Conservation (phyloP, 2,329 filamentous ascomycete genomes). For the Colletotrichum cereale region DNA sequence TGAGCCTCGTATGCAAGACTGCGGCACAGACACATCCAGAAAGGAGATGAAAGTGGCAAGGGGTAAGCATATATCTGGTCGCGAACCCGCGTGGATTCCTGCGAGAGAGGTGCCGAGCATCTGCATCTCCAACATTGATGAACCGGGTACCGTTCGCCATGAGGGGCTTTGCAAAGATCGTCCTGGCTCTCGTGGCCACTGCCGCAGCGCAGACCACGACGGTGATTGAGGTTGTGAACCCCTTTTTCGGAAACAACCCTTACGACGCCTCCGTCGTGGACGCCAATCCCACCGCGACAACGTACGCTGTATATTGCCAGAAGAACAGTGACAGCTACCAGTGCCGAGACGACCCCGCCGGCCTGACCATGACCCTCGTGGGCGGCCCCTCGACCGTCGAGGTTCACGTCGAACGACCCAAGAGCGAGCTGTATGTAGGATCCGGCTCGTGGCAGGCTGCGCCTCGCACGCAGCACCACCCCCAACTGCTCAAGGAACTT, state of each 20-base stretch:
- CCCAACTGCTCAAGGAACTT: neutral
- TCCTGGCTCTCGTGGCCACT: conserved; percentile 16
- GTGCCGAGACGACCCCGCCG: conserved; percentile 42
- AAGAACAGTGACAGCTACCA: conserved; percentile 39
- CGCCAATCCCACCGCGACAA: conserved; percentile 47
- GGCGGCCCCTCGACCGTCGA: conserved; percentile 47
- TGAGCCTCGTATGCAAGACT: neutral
- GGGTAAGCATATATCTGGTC: neutral
- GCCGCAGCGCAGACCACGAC: conserved; percentile 46
- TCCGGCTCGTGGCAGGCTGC: neutral
- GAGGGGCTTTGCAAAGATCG: neutral
- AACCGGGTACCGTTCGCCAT: neutral
- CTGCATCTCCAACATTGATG: neutral
- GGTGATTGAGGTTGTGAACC: conserved; percentile 46
- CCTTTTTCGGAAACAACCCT: conserved; percentile 42
- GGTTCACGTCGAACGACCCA: conserved; percentile 26
- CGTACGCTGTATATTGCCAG: conserved; percentile 47
- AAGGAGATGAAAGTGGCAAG: neutral
- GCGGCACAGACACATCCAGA: neutral
- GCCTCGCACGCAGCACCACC: neutral
- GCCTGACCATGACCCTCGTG: conserved; percentile 46
- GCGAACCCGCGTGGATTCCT: neutral
- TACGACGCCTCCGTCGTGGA: conserved; percentile 49
- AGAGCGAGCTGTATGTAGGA: conserved; percentile 7
- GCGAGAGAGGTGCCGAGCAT: neutral